Conservation (phyloP, 257 asterid genomes). For the Forsythia suspensa region DNA sequence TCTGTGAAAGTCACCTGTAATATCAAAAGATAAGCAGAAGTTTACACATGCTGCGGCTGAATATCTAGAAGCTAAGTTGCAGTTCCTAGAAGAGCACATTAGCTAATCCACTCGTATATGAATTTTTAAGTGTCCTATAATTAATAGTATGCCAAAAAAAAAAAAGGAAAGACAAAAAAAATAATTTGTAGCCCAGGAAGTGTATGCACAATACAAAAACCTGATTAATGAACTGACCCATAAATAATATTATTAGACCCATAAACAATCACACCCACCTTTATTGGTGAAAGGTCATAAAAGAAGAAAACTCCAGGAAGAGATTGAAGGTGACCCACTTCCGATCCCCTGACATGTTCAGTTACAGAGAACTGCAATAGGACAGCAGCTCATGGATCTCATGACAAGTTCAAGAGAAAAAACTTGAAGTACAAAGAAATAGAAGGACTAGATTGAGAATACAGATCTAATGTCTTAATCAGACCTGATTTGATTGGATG, state of each 20-base stretch:
- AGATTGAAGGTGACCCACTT: slow-evolving; percentile 59
- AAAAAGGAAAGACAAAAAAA: too few relatives aligned
- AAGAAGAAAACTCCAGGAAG: slow-evolving; percentile 93
- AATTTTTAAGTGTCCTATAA: background rate
- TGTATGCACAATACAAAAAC: background rate
- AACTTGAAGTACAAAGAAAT: background rate
- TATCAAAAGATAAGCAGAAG: background rate
- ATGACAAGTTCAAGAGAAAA: slow-evolving; percentile 14
- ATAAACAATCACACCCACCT: slow-evolving; percentile 43
- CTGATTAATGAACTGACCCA: background rate
- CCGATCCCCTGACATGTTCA: slow-evolving; percentile 83
- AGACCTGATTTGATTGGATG: slow-evolving; percentile 95
- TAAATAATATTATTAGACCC: background rate
- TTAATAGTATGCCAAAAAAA: background rate
- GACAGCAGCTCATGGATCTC: slow-evolving; percentile 28
- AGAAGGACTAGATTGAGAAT: background rate
- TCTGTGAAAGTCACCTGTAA: slow-evolving; percentile 82
- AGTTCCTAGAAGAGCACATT: background rate
- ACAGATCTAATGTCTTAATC: background rate
- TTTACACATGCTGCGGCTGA: background rate
- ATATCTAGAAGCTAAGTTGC: background rate
- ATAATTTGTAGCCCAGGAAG: background rate
- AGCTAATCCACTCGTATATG: background rate
- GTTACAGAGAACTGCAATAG: slow-evolving; percentile 92
- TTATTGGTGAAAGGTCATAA: slow-evolving; percentile 95